Percentiles rank a stretch among this genome's conserved stretches.
Evolutionary conservation across 83 land plant genomes (phyloP).

Genomic region (Larix sibirica): DNA sequence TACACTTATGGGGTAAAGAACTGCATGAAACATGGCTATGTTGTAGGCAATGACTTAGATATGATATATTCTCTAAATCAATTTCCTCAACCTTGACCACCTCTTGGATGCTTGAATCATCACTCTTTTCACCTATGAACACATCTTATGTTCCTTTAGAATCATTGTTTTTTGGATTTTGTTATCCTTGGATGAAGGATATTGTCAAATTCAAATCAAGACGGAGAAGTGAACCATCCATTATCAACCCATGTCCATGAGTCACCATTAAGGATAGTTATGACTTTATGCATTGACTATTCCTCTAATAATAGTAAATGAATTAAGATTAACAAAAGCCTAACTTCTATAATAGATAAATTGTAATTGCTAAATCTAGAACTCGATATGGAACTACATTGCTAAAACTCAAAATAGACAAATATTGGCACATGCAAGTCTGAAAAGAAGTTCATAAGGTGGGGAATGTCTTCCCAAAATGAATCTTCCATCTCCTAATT

Average conservation of each 20-base stretch:
- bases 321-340: too few species aligned
- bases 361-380: too few species aligned
- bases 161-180: background rate
- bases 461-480: conserved; percentile 81
- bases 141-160: background rate
- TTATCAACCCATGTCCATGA: conserved; percentile 89
- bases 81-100: background rate
- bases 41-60: background rate
- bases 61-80: background rate
- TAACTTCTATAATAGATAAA: too few species aligned
- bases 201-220: conserved; percentile 48
- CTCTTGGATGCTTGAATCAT: background rate
- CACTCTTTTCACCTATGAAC: background rate
- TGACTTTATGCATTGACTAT: too few species aligned
- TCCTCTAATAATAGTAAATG: too few species aligned
- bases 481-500: conserved; percentile 41
- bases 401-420: too few species aligned
- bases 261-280: conserved; percentile 12
- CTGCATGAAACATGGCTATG: background rate
- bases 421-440: conserved; percentile 3
- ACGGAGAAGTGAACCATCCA: conserved; percentile 82
- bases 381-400: too few species aligned
- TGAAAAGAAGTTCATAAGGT: conserved; percentile 62
- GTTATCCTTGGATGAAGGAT: background rate
- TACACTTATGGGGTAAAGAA: background rate